phyloP scores from a whole-genome alignment of 2,329 filamentous ascomycete species.

The Akanthomyces uredinophilus region DNA sequence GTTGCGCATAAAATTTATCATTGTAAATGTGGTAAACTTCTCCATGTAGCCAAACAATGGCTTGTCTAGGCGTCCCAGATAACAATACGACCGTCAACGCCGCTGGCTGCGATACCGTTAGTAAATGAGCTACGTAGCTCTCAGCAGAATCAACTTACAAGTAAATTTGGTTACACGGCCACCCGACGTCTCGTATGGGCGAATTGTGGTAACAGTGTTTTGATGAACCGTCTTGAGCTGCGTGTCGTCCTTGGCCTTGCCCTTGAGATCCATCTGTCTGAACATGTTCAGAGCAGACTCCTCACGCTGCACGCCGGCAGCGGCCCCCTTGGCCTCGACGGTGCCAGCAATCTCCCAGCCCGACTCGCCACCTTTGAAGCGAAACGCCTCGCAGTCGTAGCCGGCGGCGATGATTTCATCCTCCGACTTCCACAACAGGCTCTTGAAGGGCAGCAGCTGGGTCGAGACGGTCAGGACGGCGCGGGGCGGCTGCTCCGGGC shows the following conservation, averaged over 20 bases:
- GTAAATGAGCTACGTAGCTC: not conserved
- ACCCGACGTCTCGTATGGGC: slow-evolving; percentile 64
- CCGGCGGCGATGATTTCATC: slow-evolving; percentile 92
- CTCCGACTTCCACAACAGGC: slow-evolving; percentile 86
- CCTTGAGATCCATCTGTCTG: slow-evolving; percentile 96
- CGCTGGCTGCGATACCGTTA: slow-evolving; percentile 56
- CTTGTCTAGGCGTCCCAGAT: slow-evolving; percentile 62
- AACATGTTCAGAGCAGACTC: slow-evolving; percentile 98
- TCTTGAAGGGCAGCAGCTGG: slow-evolving; percentile 87
- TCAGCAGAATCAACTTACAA: slow-evolving; percentile 54
- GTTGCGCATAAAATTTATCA: not conserved
- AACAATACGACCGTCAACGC: slow-evolving; percentile 76
- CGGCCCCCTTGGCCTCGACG: slow-evolving; percentile 66
- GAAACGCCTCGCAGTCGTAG: slow-evolving; percentile 85
- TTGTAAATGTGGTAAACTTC: not conserved
- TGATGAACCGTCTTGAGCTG: slow-evolving; percentile 94
- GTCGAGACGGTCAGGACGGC: slow-evolving; percentile 90
- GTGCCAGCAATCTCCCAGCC: slow-evolving; percentile 84
- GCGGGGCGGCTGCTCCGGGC: slow-evolving; percentile 80
- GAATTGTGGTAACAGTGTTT: slow-evolving; percentile 86
- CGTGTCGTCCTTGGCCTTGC: slow-evolving; percentile 85
- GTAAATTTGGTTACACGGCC: slow-evolving; percentile 72
- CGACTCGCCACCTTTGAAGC: slow-evolving; percentile 69
- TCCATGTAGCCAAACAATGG: not conserved
- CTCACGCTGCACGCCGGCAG: slow-evolving; percentile 62